Percentiles rank a stretch among this genome's conserved stretches.
These are phyloP conservation scores for Backusella mclennaniae DNA, from an alignment of 192 early-diverging fungal genomes.

Conservation along the genomic window DNA sequence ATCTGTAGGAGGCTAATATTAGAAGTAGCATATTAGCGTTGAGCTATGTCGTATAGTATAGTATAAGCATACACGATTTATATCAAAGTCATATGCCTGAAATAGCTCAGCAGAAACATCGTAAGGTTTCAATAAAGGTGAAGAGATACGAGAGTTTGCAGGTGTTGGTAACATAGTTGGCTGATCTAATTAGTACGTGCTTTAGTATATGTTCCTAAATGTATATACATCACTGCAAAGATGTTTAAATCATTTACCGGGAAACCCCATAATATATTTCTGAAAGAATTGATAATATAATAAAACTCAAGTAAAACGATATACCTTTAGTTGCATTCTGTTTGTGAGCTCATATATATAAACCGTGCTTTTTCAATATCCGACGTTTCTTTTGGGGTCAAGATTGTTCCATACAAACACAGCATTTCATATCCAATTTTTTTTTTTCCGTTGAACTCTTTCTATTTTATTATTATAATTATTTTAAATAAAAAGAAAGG, in stretches of 20 bases:
- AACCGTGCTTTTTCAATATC: neutral
- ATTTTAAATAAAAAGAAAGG: neutral
- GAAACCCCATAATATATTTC: too few species aligned
- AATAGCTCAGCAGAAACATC: neutral
- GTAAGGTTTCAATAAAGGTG: neutral
- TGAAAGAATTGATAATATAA: too few species aligned
- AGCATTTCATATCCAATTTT: neutral
- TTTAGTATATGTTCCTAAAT: too few species aligned
- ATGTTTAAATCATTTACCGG: neutral
- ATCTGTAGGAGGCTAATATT: conserved; percentile 55
- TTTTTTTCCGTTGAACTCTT: neutral
- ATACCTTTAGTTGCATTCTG: too few species aligned
- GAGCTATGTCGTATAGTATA: too few species aligned
- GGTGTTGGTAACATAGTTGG: neutral
- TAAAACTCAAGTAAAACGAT: too few species aligned
- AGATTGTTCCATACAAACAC: neutral
- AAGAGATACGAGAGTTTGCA: neutral
- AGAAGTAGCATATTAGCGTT: too few species aligned
- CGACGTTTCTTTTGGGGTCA: neutral
- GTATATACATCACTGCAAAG: neutral
- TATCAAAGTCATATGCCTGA: neutral
- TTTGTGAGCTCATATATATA: neutral
- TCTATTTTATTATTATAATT: neutral
- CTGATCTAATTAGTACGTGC: neutral
- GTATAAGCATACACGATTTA: neutral